Evolutionary conservation across 2,329 filamentous ascomycete genomes (phyloP), one percentile per base, ranked within the genome.

Genomic region (Cytospora schulzeri): DNA sequence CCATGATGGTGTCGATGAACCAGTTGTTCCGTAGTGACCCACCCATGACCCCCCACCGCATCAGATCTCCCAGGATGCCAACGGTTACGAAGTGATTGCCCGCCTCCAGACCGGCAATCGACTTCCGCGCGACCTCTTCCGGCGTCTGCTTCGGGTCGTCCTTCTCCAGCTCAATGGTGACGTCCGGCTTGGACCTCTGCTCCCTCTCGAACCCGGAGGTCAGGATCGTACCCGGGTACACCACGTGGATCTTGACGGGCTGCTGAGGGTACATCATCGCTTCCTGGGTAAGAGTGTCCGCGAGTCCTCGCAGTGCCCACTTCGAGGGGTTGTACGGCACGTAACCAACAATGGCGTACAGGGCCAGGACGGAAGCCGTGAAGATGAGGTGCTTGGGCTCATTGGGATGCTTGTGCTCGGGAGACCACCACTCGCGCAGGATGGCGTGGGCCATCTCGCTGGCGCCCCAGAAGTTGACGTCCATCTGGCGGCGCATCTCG

Each of bases 381-480:
- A 98, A 91, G 73, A 99, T 87, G 68, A 99, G 83, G 76, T 98
- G 94, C 62, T 89, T 86, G 12, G 88, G 81, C 57, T 81, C 76
- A 41, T 80, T 72, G 11, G 80, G 75, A 5, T 76, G 76, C 12
- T 51, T 64, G 62, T 69, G 70, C n/a, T 76, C 76, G 15, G 82
- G 80, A 4, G 79, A 77, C 53, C 93, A 85, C 94, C 94, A 97
- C 66, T 85, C 83, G 59, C 84, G 85, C 67, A 97, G 79, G 22
- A 90, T 87, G 24, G 91, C 88, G 74, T 96, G 92, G 45, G 92
- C 90, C 78, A 96, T 91, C 75, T 96, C 95, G 50, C 90, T 89
- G 33, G 88, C 88, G 57, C 92, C 91, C 84, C 89, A 97, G 80
- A 92, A 98, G 78, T 97, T 94, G 70, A 94, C 85, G 73, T 97